phyloP scores from a whole-genome alignment of 208 protist genomes.

The Angomonas ambiguus region DNA sequence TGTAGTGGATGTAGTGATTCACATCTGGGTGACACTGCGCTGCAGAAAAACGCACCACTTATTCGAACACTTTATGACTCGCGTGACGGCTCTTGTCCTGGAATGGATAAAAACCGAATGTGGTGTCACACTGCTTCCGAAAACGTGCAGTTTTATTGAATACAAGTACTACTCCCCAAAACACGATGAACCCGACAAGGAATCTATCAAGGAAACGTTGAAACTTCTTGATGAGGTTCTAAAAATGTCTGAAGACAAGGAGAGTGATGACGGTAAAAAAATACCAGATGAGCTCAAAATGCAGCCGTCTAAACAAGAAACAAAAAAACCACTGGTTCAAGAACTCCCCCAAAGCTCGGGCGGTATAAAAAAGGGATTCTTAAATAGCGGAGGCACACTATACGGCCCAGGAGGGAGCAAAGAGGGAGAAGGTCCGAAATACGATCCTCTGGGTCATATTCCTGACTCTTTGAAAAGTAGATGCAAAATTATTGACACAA shows the following conservation, averaged over 20 bases:
- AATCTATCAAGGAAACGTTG: constrained; percentile 17
- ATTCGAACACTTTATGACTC: constrained; percentile 53
- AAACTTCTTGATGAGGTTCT: constrained; percentile 20
- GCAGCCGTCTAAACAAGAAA: background rate
- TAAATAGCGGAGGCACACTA: constrained; percentile 27
- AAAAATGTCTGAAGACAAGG: constrained; percentile 10
- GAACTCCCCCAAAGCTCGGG: constrained; percentile 11
- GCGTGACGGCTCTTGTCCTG: constrained; percentile 49
- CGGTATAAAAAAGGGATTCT: constrained; percentile 74
- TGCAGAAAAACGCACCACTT: constrained; percentile 36
- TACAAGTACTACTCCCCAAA: constrained; percentile 30
- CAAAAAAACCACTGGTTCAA: constrained; percentile 2
- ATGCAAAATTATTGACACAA: constrained; percentile 75
- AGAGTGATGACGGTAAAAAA: background rate
- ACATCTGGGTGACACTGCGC: constrained; percentile 48
- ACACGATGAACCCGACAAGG: background rate
- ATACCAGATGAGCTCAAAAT: background rate
- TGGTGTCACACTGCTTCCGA: constrained; percentile 40
- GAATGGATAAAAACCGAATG: constrained; percentile 80
- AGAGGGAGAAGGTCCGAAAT: constrained; percentile 44
- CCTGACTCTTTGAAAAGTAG: constrained; percentile 60
- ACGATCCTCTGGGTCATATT: constrained; percentile 67
- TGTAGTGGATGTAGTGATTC: constrained; percentile 77
- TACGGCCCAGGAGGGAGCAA: constrained; percentile 54
- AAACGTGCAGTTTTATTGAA: constrained; percentile 37